Conservation (phyloP, 768 basidiomycete species). For the Trametes sanguinea region DNA sequence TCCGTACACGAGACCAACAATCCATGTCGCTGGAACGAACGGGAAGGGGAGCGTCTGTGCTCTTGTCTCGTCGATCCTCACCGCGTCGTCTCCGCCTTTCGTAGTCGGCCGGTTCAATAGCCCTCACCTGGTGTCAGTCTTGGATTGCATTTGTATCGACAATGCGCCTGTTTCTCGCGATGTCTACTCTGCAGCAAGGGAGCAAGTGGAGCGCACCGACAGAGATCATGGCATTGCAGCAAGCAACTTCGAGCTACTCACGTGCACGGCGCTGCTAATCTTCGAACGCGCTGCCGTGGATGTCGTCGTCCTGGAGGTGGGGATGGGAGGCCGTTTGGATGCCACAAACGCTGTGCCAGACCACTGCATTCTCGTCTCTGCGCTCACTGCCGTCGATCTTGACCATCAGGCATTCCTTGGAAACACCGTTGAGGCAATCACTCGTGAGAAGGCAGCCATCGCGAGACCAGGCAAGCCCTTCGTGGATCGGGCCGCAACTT, state of each 20-base stretch:
- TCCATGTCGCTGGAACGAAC: conserved; percentile 95
- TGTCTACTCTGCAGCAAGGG: conserved; percentile 49
- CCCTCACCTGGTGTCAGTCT: conserved; percentile 80
- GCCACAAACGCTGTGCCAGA: conserved; percentile 90
- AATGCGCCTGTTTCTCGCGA: conserved; percentile 49
- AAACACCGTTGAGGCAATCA: conserved; percentile 68
- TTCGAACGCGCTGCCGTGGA: conserved; percentile 77
- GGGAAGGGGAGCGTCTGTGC: conserved; percentile 95
- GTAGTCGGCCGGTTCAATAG: conserved; percentile 86
- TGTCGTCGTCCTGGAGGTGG: conserved; percentile 86
- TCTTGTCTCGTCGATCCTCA: conserved; percentile 75
- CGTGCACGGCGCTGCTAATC: conserved; percentile 73
- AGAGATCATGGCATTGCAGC: conserved; percentile 46
- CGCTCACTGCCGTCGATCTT: conserved; percentile 83
- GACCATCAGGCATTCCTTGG: conserved; percentile 95
- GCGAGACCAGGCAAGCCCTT: conserved; percentile 62
- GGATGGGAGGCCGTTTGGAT: conserved; percentile 90
- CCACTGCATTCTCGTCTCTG: conserved; percentile 69
- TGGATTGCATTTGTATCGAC: conserved; percentile 77
- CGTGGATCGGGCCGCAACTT: conserved; percentile 63
- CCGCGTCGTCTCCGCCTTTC: conserved; percentile 52
- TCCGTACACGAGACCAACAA: conserved; percentile 72
- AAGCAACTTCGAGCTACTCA: conserved; percentile 83
- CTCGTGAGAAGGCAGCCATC: conserved; percentile 83
- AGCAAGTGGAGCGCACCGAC: conserved; percentile 52